phyloP scores from a whole-genome alignment of 1,284 basidiomycete species.

The Polyporus tsugae region DNA sequence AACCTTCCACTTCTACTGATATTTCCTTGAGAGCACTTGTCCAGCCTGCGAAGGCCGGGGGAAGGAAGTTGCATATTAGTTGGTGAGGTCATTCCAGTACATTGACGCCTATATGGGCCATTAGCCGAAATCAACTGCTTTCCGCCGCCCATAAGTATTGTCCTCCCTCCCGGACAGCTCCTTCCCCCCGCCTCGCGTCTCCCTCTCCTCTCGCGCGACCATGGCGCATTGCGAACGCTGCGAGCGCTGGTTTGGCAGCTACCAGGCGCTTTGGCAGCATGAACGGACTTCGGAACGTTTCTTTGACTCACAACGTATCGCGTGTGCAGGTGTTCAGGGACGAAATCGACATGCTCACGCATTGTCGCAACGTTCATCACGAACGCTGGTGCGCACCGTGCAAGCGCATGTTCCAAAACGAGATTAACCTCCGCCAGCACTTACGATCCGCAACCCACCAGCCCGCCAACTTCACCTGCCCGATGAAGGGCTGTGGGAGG shows the following conservation, averaged over 20 bases:
- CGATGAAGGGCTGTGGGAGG: conserved; percentile 34
- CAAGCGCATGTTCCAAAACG: conserved; percentile 38
- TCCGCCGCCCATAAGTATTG: no score
- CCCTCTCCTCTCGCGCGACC: background rate
- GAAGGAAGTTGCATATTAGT: background rate
- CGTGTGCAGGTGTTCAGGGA: background rate
- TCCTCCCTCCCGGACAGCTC: background rate
- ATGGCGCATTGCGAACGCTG: conserved; percentile 31
- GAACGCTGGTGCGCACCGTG: conserved; percentile 39
- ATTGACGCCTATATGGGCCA: background rate
- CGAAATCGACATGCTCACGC: conserved; percentile 33
- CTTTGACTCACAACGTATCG: no score
- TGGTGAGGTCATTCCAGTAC: background rate
- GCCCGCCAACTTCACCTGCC: conserved; percentile 21
- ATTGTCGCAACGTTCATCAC: conserved; percentile 34
- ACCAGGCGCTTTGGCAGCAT: conserved; percentile 38
- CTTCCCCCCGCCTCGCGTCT: background rate
- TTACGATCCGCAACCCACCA: conserved; percentile 32
- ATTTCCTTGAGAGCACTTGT: no score
- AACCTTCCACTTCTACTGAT: no score
- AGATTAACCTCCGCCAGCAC: conserved; percentile 40
- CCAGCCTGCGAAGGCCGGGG: no score
- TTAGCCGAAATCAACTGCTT: conserved; percentile 2
- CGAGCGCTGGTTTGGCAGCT: conserved; percentile 22
- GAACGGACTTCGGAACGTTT: conserved; percentile 40